Conservation (phyloP, 2,329 filamentous ascomycete genomes). For the Mycocentrospora acerina region DNA sequence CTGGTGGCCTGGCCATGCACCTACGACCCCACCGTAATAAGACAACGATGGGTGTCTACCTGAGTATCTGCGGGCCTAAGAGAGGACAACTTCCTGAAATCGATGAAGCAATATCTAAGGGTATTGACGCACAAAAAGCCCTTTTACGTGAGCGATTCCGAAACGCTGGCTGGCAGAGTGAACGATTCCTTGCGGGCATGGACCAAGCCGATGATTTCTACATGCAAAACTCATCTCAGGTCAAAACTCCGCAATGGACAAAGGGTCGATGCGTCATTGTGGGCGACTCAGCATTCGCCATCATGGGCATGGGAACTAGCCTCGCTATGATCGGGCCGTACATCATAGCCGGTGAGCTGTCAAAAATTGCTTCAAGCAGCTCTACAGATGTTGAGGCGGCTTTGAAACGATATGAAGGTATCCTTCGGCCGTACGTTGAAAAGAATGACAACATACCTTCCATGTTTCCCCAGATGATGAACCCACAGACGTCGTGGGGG, state of each 20-base stretch:
- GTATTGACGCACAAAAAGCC: conserved; percentile 46
- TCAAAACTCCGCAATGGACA: conserved; percentile 50
- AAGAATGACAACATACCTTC: conserved; percentile 10
- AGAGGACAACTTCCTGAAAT: conserved; percentile 11
- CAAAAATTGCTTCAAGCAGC: conserved; percentile 13
- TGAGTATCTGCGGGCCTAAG: conserved; percentile 22
- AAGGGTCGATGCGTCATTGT: conserved; percentile 53
- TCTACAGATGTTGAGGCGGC: conserved; percentile 20
- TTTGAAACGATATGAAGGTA: conserved; percentile 22
- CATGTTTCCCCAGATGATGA: conserved; percentile 24
- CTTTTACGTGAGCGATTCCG: conserved; percentile 36
- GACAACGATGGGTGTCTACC: conserved; percentile 27
- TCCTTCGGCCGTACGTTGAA: conserved; percentile 17
- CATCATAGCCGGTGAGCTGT: conserved; percentile 42
- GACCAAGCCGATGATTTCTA: conserved; percentile 50
- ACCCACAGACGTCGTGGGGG: conserved; percentile 35
- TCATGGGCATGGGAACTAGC: conserved; percentile 31
- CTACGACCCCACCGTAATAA: conserved; percentile 28
- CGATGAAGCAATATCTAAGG: conserved; percentile 25
- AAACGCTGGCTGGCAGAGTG: conserved; percentile 50
- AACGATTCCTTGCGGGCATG: conserved; percentile 48
- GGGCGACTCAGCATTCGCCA: conserved; percentile 54
- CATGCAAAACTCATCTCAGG: conserved; percentile 45
- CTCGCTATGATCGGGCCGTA: conserved; percentile 44
- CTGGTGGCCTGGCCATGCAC: conserved; percentile 23